Evolutionary conservation across 768 basidiomycete genomes (phyloP), one percentile per base, ranked within the genome.

Genomic region (Hemileccinum impolitum): DNA sequence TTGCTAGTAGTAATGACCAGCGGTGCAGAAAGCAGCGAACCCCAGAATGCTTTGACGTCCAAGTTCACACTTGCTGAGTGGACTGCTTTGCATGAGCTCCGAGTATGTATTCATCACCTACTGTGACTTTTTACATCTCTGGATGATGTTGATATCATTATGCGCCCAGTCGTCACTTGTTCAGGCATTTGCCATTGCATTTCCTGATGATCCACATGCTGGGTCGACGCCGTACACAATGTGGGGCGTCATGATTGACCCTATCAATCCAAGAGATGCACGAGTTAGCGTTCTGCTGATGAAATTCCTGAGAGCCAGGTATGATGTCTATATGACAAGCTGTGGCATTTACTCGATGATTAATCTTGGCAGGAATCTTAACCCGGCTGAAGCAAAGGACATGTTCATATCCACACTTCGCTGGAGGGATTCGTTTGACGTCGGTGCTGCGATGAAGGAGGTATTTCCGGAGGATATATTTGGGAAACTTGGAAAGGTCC

Each of bases 291-390:
- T 91, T 28, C 60, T 91, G 9, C 72, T 92, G 32, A 80, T 90
- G 78, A 90, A 91, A 62, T 92, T 91, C 72, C 69, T 90, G 26
- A 77, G 85, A 48, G 90, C 90, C 5, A 79, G 85, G 86, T 82
- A 57, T 31, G 65, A 23, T 6, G 23, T 23, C 23, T 38, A 19
- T 35, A 21, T 19, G 17, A n/a, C 9, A 13, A 25, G 28, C 4
- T 18, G 4, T 28, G 14, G 14, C 14, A 1, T 31, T 45, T 19
- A n/a, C 28, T 47, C 3, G 38, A 45, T 39, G 23, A 23, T n/a
- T 23, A 23, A 6, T 23, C 23, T 23, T 23, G 23, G 23, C 23
- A 83, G 85, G 57, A 73, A 82, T 45, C 67, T 86, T 55, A 76
- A 73, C 55, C 62, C 77, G 19, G 43, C 55, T 4, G 79, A 80